phyloP scores from a whole-genome alignment of 2,329 filamentous ascomycete species.

The Anthostomella pinea region DNA sequence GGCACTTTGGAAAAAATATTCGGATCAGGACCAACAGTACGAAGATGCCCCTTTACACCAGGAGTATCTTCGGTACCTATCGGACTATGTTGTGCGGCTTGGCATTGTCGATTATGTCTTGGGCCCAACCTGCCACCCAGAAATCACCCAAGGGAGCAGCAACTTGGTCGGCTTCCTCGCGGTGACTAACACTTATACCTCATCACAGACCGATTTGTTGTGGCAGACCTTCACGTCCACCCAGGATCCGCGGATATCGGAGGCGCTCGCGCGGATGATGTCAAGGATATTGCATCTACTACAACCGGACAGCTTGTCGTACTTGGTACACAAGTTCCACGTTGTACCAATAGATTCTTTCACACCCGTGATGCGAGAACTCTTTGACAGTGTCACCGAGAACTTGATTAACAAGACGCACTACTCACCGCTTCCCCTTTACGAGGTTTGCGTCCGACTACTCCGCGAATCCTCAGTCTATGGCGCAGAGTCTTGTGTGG shows the following conservation, averaged over 20 bases:
- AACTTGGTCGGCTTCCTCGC: constrained; percentile 88
- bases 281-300: constrained; percentile 47
- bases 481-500: constrained; percentile 50
- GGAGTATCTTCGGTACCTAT: constrained; percentile 61
- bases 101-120: constrained; percentile 83
- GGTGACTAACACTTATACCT: constrained; percentile 70
- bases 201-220: constrained; percentile 71
- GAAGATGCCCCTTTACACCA: constrained; percentile 29
- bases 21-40: constrained; percentile 41
- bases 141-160: constrained; percentile 75
- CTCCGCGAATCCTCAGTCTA: constrained; percentile 68
- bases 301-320: constrained; percentile 50
- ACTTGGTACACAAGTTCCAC: constrained; percentile 70
- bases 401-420: constrained; percentile 40
- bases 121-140: constrained; percentile 86
- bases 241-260: constrained; percentile 80
- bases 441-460: constrained; percentile 59
- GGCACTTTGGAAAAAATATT: constrained; percentile 57
- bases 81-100: constrained; percentile 65
- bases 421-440: constrained; percentile 25
- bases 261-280: constrained; percentile 71
- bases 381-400: constrained; percentile 57
- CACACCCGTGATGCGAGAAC: constrained; percentile 57
- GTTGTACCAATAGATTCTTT: constrained; percentile 62
- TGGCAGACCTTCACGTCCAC: constrained; percentile 81